Percentiles rank a stretch among this genome's conserved stretches.
These are phyloP conservation scores for Podila epigama DNA, from an alignment of 192 early-diverging fungal genomes.

Conservation along the genomic window DNA sequence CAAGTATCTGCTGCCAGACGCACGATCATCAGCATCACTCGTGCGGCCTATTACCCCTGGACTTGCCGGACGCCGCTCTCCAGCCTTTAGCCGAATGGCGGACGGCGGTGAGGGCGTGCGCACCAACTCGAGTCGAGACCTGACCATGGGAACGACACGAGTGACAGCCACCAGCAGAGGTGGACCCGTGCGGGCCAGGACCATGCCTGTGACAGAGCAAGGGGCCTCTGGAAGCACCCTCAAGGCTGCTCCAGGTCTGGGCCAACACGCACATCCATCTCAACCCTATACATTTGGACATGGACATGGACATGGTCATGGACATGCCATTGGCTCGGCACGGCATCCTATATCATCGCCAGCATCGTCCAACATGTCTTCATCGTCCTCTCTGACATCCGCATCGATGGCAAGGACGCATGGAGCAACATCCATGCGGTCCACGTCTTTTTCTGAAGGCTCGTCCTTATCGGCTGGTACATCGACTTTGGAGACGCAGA, in stretches of 20 bases:
- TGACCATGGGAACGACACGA: slow-evolving; percentile 11
- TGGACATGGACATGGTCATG: too few relatives aligned
- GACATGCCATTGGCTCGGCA: too few relatives aligned
- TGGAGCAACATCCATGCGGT: too few relatives aligned
- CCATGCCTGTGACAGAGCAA: slow-evolving; percentile 16
- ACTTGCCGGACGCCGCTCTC: neutral
- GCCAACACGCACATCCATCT: neutral
- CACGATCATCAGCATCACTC: slow-evolving; percentile 13
- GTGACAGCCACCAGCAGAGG: slow-evolving; percentile 22
- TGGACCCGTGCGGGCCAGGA: slow-evolving; percentile 40
- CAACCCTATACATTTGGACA: slow-evolving; percentile 18
- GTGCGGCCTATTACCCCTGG: neutral
- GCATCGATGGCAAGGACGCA: too few relatives aligned
- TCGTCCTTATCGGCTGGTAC: neutral
- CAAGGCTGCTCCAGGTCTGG: neutral
- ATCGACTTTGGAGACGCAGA: too few relatives aligned
- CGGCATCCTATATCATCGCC: slow-evolving; percentile 10
- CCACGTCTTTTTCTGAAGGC: neutral
- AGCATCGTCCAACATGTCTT: neutral
- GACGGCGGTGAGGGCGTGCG: slow-evolving; percentile 24
- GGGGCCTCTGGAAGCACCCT: slow-evolving; percentile 13
- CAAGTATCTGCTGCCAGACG: slow-evolving; percentile 37
- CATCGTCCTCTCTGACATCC: neutral
- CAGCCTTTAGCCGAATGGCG: neutral
- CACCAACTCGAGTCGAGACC: slow-evolving; percentile 20